Evolutionary conservation across 257 asterid genomes (phyloP).

Genomic region (Ilex aquifolium): DNA sequence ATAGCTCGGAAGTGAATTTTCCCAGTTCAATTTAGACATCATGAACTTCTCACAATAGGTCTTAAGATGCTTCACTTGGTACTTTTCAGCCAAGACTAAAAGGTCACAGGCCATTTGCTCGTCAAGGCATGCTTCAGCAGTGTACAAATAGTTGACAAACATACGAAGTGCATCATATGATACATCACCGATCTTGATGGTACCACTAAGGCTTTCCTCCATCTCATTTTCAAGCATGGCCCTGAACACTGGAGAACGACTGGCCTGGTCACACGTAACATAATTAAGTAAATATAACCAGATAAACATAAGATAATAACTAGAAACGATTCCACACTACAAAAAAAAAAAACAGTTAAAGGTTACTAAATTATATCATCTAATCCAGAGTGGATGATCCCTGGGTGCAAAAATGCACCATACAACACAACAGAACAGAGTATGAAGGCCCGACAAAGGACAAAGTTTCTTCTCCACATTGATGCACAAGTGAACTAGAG

Average conservation of each 20-base stretch:
- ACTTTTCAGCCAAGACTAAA: constrained; percentile 71
- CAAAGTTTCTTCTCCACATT: no score
- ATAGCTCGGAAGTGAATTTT: constrained; percentile 61
- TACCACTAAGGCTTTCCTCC: constrained; percentile 83
- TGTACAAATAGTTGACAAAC: constrained; percentile 66
- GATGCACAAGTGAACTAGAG: no score
- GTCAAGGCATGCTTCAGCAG: constrained; percentile 74
- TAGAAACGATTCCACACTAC: neutral
- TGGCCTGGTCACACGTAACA: constrained; percentile 38
- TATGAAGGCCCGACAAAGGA: no score
- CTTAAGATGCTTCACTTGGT: constrained; percentile 80
- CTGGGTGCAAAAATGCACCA: no score
- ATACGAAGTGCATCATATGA: constrained; percentile 69
- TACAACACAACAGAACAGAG: no score
- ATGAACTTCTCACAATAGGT: constrained; percentile 68
- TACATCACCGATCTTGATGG: constrained; percentile 73
- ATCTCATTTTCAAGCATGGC: constrained; percentile 85
- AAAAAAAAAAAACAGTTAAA: neutral
- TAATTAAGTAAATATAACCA: neutral
- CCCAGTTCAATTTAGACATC: constrained; percentile 63
- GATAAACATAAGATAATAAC: neutral
- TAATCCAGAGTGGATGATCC: no score
- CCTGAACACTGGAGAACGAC: constrained; percentile 80
- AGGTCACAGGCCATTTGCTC: constrained; percentile 79
- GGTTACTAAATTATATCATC: no score